phyloP scores from a whole-genome alignment of 2,329 filamentous ascomycete genomes.

The Passalora sequoiae region DNA sequence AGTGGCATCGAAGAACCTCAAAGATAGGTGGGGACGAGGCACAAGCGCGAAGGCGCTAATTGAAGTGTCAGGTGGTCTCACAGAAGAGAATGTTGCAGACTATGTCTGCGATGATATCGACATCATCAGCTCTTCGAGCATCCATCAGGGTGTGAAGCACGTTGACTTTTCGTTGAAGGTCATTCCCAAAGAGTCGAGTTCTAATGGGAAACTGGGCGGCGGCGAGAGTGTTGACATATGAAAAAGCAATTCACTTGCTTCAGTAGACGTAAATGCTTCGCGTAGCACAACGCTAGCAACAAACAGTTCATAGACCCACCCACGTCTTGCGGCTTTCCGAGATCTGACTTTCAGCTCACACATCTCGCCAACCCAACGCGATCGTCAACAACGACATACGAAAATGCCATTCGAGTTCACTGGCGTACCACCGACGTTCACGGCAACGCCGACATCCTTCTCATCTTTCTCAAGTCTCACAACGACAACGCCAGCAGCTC shows the following conservation, averaged over 20 bases:
- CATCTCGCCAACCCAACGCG: background rate
- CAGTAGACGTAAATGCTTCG: too few species aligned
- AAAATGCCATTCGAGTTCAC: conserved; percentile 20
- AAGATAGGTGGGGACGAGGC: conserved; percentile 68
- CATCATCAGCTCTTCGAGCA: conserved; percentile 91
- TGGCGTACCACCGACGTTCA: conserved; percentile 9
- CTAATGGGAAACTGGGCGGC: conserved; percentile 23
- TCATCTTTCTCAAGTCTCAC: conserved; percentile 4
- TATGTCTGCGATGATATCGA: conserved; percentile 85
- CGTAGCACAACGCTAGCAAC: too few species aligned
- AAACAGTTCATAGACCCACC: too few species aligned
- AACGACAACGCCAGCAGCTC: background rate
- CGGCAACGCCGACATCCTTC: conserved; percentile 4
- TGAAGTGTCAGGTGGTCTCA: conserved; percentile 89
- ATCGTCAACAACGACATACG: background rate
- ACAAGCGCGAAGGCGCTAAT: conserved; percentile 61
- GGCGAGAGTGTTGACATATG: conserved; percentile 22
- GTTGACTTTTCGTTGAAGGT: conserved; percentile 97
- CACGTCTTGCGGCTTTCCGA: background rate
- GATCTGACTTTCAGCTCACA: background rate
- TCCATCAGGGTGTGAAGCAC: conserved; percentile 90
- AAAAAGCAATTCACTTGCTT: conserved; percentile 8
- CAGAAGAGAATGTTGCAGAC: conserved; percentile 70
- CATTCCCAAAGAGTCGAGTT: conserved; percentile 40
- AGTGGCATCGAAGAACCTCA: conserved; percentile 67